Evolutionary conservation across 2,329 filamentous ascomycete genomes (phyloP), one percentile per base, ranked within the genome.

Genomic region (Coleophoma eucalyptorum): DNA sequence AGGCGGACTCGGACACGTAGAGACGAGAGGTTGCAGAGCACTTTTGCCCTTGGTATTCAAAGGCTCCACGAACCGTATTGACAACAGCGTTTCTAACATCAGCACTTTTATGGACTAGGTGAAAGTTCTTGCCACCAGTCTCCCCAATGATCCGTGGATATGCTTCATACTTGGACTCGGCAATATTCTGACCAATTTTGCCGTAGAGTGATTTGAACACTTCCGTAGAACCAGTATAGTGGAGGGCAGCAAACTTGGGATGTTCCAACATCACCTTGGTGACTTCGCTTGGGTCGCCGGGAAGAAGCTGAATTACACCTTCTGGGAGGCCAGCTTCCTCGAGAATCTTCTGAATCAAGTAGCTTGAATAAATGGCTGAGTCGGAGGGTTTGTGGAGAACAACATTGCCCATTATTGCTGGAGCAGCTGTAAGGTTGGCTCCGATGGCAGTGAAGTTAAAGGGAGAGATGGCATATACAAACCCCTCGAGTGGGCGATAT

Each of bases 401-500:
- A 1, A 97, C 93, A 69, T 97, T 97, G 52, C 92, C 92, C 77
- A 97, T 85, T 49, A 97, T 74, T 1, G 90, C 91, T 13, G 93
- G 91, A 1, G 89, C 86, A 44, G 83, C 87, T 13, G 88, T 83
- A 40, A 97, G 77, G 72, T 96, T 97, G 50, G 87, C 92, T 11
- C 85, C 91, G 61, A 97, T 96, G 56, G 92, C 92, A 19, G 92
- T 97, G 73, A 97, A 97, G 77, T 97, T 97, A 80, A 97, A 97
- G 42, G 92, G 92, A 53, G 86, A 90, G 62, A 97, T 84, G 35
- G 92, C 92, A 68, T 96, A 97, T 55, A 97, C 90, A 69, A 97
- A 97, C 16, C 92, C 92, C 70, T 97, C 92, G 3, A 97, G 81
- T 16, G 93, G 86, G 37, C 92, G 81, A 76, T 96, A 86, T 72